Conservation (phyloP, 257 asterid species). For the Scutellaria minor region DNA sequence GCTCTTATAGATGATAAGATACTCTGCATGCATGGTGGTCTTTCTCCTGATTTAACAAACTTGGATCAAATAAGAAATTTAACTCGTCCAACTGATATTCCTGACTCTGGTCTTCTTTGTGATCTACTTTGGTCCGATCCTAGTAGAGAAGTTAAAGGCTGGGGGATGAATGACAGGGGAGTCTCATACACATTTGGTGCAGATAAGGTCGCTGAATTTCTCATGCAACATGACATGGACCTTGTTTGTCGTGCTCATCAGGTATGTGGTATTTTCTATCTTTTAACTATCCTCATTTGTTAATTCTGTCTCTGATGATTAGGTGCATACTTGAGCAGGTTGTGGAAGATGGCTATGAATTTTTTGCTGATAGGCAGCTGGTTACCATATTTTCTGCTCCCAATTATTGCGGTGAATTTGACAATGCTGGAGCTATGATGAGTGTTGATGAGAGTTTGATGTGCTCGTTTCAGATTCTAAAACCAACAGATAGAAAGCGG, state of each 20-base stretch:
- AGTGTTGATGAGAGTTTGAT: conserved; percentile 61
- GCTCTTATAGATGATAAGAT: conserved; percentile 67
- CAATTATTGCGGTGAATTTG: conserved; percentile 58
- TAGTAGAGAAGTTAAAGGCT: conserved; percentile 59
- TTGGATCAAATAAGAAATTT: conserved; percentile 60
- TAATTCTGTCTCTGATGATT: conserved; percentile 24
- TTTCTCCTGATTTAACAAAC: conserved; percentile 57
- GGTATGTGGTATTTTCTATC: conserved; percentile 35
- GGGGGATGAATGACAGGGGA: conserved; percentile 68
- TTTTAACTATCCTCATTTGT: background rate
- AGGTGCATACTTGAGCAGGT: conserved; percentile 42
- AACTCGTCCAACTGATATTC: conserved; percentile 64
- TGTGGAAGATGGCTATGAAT: conserved; percentile 60
- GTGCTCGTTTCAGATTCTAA: conserved; percentile 59
- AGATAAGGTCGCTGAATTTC: conserved; percentile 60
- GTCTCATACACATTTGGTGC: conserved; percentile 58
- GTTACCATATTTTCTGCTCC: conserved; percentile 61
- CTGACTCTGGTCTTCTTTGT: conserved; percentile 64
- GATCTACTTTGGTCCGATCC: conserved; percentile 72
- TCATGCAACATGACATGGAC: conserved; percentile 63
- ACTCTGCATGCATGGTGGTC: conserved; percentile 74
- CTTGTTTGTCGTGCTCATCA: conserved; percentile 66
- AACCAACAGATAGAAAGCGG: conserved; percentile 53
- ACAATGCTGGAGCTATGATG: conserved; percentile 63
- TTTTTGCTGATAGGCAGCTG: conserved; percentile 53